Evolutionary conservation across 129 eudicot genomes (phyloP), one percentile per base, ranked within the genome.

Genomic region (Centella asiatica): DNA sequence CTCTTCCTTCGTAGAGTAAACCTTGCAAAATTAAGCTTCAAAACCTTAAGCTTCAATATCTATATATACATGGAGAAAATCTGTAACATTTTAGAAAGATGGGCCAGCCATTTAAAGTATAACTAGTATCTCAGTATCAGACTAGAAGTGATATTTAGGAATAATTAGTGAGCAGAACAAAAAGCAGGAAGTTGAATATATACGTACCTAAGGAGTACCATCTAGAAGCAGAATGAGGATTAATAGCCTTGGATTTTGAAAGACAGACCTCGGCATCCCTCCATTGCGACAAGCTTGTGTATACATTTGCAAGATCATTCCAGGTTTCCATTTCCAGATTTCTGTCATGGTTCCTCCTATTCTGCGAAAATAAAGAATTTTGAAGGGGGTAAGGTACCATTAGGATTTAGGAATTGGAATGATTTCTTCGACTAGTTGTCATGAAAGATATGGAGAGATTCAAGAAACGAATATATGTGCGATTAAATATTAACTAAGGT

Each of bases 251-350:
- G 4, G 95, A 90, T 71, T 90, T 90, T 32, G 77, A 74, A 59
- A 90, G 69, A 53, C 97, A 90, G 51, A 81, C 79, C 69, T 90
- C 97, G 33, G 95, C 94, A 75, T 87, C 98, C 31, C 69, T 80
- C 98, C 98, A 87, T 62, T 92, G 94, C 11, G 86, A 84, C 60
- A 84, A 72, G 67, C 84, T 81, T 17, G 81, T 81, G 63, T 90
- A 90, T 19, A 90, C 50, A 4, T 79, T 81, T n/a, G 98, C 94
- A 58, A 90, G 86, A 76, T 90, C 95, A 66, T 90, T 93, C 98
- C 98, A 90, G 12, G 87, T 87, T 70, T 90, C 98, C 85, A 87
- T 75, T 78, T 90, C 98, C 60, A 90, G 69, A 48, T 67, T 60
- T 68, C 76, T 68, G 56, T 69, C 85, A 40, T 34, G 62, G 64